Evolutionary conservation across 139 green algal genomes (phyloP), one percentile per base, ranked within the genome.

Genomic region (Closterium sp.): DNA sequence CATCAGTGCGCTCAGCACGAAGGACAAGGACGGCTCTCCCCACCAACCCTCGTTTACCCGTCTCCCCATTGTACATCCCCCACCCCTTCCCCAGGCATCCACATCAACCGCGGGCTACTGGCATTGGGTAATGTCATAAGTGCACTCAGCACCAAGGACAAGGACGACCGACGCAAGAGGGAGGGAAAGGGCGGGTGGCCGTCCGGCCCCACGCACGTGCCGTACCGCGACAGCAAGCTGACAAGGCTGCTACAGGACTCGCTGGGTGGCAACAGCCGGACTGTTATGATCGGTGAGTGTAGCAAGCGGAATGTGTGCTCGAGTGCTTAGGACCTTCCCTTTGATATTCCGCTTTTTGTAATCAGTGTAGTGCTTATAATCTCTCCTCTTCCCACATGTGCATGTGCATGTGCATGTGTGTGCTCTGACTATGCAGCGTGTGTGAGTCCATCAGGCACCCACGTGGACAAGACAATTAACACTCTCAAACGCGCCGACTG

Each of bases 41-140:
- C 7, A 86, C 0, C 55, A 76, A 76, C 10, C 55, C 55, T 66
- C 38, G 38, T 66, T 12, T 12, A 66, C 38, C 38, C 38, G 1
- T 66, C 38, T 66, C 38, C 38, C 38, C 38, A 66, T 66, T 21
- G 7, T 55, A 6, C 6, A 66, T 28, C 55, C 55, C 16, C 55
- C 16, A 28, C 25, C 55, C 16, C 16, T 76, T 3, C 4, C 55
- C 66, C 91, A 94, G 98, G 97, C 81, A 98, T 99, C 90, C 96
- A 98, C 87, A 99, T 99, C 93, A 99, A 99, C 94, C 93, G 95
- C 31, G 97, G 98, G 3, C 95, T 99, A 89, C 95, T 99, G 28
- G 97, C 98, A 4, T 94, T 99, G 1, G 97, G 97, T 34, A 99
- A 99, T 91, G 98, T 99, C 28, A 99, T 99, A 93, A 97, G 95